Evolutionary conservation across 306 rosid genomes (phyloP), one percentile per base, ranked within the genome.

Genomic region (Boehmeria nivea): DNA sequence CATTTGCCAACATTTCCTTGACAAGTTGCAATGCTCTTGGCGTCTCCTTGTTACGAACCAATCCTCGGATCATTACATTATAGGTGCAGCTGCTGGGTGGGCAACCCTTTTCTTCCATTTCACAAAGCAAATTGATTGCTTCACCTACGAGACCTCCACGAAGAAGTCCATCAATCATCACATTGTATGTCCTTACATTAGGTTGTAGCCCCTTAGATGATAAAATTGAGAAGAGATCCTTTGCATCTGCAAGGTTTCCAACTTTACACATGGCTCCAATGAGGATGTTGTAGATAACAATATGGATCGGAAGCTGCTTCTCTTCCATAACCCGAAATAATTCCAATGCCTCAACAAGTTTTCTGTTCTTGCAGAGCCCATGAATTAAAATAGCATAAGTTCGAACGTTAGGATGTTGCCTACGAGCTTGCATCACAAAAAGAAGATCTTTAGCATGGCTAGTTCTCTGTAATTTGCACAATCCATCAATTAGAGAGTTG

Each of bases 301-400:
- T 46, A 55, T 55, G 17, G 2, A 47, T 21, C 22, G 57, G 16
- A 19, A 54, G 36, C 34, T 23, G 34, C 24, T 8, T 17, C 6
- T 46, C 51, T 25, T 13, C 51, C 28, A 48, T 26, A 11, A 22
- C 31, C 1, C 4, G 14, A 37, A 57, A 57, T 8, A 66, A 15
- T 24, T n/a, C 31, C 58, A 66, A 3, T 15, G 72, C 72, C 8
- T 26, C 63, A 0, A 5, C 24, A 22, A 57, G 18, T 18, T 40
- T 33, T 43, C 15, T 3, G 39, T 38, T 57, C 39, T 47, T 66
- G 49, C 59, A 66, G 2, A 66, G 24, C 1, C 65, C 72, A 18
- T 58, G 40, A 27, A 57, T 12, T 7, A 48, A 24, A 22, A 45
- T 20, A 26, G 21, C 8, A 20, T 55, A 58, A 3, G 59, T 47